These are phyloP conservation scores for Populus tremula DNA, from an alignment of 345 rosid genomes.

Conservation along the genomic window DNA sequence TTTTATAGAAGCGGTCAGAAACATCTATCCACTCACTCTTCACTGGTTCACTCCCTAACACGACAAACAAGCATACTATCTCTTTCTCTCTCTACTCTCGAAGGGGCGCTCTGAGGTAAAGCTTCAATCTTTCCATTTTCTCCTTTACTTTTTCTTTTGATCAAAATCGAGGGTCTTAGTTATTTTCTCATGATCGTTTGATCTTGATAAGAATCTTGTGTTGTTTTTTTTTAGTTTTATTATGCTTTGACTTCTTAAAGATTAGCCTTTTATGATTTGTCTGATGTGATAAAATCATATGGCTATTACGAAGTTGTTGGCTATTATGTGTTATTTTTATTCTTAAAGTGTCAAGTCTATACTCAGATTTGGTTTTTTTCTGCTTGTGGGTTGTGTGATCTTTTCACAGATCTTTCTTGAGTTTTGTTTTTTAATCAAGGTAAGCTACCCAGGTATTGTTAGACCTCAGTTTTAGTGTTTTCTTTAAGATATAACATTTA, in stretches of 20 bases:
- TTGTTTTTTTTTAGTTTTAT: neutral
- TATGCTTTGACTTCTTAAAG: neutral
- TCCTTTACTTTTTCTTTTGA: neutral
- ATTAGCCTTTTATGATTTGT: neutral
- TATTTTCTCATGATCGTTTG: neutral
- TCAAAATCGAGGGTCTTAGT: neutral
- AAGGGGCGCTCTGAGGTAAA: conserved; percentile 29
- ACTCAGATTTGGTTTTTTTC: neutral
- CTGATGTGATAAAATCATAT: neutral
- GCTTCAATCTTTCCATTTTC: neutral
- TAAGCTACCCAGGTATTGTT: neutral
- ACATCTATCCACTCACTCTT: neutral
- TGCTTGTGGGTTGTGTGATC: neutral
- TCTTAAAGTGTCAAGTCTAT: neutral
- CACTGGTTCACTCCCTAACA: neutral
- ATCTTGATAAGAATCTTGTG: neutral
- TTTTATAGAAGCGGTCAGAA: neutral
- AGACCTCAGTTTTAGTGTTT: neutral
- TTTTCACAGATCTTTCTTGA: neutral
- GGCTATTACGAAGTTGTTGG: neutral
- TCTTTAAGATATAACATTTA: neutral
- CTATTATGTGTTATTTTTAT: neutral
- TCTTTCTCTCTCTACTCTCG: neutral
- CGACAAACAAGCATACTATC: neutral
- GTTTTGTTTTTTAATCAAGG: neutral